Evolutionary conservation across 371 early-diverging fungal genomes (phyloP).

Genomic region (Mortierella polycephala): DNA sequence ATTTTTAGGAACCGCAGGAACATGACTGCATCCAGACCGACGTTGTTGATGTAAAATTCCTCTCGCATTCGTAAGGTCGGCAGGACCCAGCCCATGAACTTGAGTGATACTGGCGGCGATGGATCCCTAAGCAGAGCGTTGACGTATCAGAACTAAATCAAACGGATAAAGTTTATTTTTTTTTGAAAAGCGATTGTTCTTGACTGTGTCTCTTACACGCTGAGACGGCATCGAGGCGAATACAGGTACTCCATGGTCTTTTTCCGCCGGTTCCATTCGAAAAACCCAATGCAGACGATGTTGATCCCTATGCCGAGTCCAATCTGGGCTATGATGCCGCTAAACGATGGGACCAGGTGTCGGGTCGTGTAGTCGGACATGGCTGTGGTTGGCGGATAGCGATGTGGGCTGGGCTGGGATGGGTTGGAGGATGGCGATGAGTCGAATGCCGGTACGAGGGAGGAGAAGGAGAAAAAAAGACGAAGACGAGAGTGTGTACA

Average conservation of each 20-base stretch:
- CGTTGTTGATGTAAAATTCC: conserved; percentile 60
- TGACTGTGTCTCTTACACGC: conserved; percentile 36
- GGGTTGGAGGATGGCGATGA: neutral
- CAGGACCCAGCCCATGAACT: conserved; percentile 55
- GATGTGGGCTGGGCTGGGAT: neutral
- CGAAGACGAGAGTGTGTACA: neutral
- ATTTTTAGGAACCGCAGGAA: conserved; percentile 74
- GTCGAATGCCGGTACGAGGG: too few species aligned
- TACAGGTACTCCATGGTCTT: conserved; percentile 56
- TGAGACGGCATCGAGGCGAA: conserved; percentile 48
- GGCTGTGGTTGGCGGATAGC: neutral
- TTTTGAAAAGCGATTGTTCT: neutral
- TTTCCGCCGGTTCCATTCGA: conserved; percentile 56
- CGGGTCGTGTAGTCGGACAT: conserved; percentile 32
- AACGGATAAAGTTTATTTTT: too few species aligned
- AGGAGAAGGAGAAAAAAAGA: neutral
- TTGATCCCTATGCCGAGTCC: conserved; percentile 53
- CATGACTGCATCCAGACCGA: conserved; percentile 75
- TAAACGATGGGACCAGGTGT: conserved; percentile 50
- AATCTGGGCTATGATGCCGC: conserved; percentile 56
- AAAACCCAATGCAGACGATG: conserved; percentile 45
- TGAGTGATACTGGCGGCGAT: conserved; percentile 55
- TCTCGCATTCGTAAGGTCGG: conserved; percentile 58
- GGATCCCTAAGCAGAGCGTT: conserved; percentile 36
- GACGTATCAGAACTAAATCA: too few species aligned